Evolutionary conservation across 2,329 filamentous ascomycete species (phyloP), one percentile per base, ranked within the genome.

Genomic region (Colletotrichum lini): DNA sequence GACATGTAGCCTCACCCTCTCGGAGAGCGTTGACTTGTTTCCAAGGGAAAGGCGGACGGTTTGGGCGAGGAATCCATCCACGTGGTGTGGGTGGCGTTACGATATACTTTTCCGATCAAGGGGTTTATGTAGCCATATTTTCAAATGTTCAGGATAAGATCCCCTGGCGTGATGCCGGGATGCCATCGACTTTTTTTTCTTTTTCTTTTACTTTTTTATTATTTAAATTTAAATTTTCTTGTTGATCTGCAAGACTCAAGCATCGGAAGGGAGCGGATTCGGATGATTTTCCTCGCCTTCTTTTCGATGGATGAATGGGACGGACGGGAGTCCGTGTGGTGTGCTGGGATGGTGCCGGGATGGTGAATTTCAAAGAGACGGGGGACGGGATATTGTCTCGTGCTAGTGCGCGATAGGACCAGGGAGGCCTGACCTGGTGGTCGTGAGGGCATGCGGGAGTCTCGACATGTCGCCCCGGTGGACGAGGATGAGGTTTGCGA

Each of bases 281-380:
- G 38, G 56, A 66, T 38, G 45, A 38, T 61, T 35, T 47, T 12
- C 64, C 35, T 35, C 44, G 30, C 30, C 7, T 12, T 44, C 42
- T 42, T 12, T 59, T 50, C 30, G 18, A 21, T 38, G 49, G 18
- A 16, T 38, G 49, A 18, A 66, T 45, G 57, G 49, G 45, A 61
- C 18, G 49, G 52, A 52, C 53, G 59, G 66, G 60, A 69, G 66
- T 69, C 66, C 53, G 66, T 65, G 66, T 65, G 65, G 44, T 45
- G 35, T 50, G 59, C 18, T 49, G 49, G 49, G 60, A 60, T 45
- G 16, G 26, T 42, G 38, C 57, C 23, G 56, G 64, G 54, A 62
- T 63, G 57, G 50, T 30, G 65, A 62, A 63, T 57, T 50, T 35
- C 42, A 38, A 13, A 9, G 9, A 66, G 18, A 23, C 54, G 47